phyloP scores from a whole-genome alignment of 129 eudicot species.

The Centaurea solstitialis region DNA sequence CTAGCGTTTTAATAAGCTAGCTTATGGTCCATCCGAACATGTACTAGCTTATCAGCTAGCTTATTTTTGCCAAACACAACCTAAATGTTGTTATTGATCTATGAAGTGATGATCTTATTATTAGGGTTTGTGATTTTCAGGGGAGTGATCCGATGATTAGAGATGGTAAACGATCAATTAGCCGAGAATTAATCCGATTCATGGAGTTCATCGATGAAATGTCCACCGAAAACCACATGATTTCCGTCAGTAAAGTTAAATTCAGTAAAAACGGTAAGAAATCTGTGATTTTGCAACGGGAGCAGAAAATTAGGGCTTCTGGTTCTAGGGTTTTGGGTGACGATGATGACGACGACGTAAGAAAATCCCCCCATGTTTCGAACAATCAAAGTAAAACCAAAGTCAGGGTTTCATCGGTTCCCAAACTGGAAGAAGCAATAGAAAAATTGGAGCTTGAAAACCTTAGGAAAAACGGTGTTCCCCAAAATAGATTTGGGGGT shows the following conservation, averaged over 20 bases:
- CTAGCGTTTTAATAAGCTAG: too few relatives aligned
- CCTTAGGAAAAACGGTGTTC: slow-evolving; percentile 28
- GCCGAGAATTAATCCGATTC: slow-evolving; percentile 58
- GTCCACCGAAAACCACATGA: slow-evolving; percentile 34
- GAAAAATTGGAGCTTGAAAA: slow-evolving; percentile 26
- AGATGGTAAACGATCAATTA: slow-evolving; percentile 71
- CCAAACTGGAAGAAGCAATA: slow-evolving; percentile 24
- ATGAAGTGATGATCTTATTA: slow-evolving; percentile 15
- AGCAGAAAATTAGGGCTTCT: slow-evolving; percentile 24
- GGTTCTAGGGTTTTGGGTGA: slow-evolving; percentile 17
- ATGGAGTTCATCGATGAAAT: slow-evolving; percentile 68
- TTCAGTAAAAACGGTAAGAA: slow-evolving; percentile 36
- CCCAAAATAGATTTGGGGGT: slow-evolving; percentile 26
- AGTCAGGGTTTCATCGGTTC: slow-evolving; percentile 29
- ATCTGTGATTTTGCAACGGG: slow-evolving; percentile 33
- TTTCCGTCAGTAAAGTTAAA: slow-evolving; percentile 50
- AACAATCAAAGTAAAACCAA: slow-evolving; percentile 39
- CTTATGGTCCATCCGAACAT: too few relatives aligned
- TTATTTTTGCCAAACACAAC: too few relatives aligned
- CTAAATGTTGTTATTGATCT: neutral
- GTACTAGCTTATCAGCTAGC: too few relatives aligned
- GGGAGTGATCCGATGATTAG: slow-evolving; percentile 88
- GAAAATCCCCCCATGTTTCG: slow-evolving; percentile 34
- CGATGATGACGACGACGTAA: slow-evolving; percentile 24
- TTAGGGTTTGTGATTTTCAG: slow-evolving; percentile 46